A percentile compares a stretch with the other conserved stretches of the same genome.
phyloP scores from a whole-genome alignment of 164 flowering plant genomes.

The Nymphaea thermarum region DNA sequence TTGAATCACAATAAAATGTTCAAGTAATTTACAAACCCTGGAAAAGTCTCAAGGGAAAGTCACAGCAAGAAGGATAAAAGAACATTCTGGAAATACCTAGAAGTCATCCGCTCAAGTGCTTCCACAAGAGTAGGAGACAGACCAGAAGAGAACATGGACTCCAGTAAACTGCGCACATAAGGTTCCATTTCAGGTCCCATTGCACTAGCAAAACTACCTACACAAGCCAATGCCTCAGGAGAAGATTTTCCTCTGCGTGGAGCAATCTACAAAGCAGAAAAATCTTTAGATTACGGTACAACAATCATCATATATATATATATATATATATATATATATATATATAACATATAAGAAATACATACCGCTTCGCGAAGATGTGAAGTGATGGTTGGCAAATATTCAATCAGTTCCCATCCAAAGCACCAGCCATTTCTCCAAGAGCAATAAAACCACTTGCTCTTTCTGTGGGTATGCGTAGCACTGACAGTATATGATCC shows the following conservation, averaged over 20 bases:
- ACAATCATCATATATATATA: neutral
- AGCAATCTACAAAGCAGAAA: conserved; percentile 50
- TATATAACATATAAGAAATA: neutral
- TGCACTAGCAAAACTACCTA: conserved; percentile 90
- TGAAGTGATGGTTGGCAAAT: conserved; percentile 91
- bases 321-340: too few species aligned
- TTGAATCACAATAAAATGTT: conserved; percentile 1
- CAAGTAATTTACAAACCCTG: neutral
- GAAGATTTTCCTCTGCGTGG: conserved; percentile 90
- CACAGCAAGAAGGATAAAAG: neutral
- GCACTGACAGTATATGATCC: conserved; percentile 88
- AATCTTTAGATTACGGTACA: neutral
- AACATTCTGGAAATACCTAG: conserved; percentile 30
- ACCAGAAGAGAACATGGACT: conserved; percentile 86
- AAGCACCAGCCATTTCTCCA: conserved; percentile 99
- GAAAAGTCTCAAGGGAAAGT: too few species aligned
- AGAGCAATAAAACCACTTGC: conserved; percentile 95
- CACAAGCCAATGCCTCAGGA: conserved; percentile 91
- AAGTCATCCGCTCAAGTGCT: conserved; percentile 64
- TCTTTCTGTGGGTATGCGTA: conserved; percentile 78
- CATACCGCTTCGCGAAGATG: conserved; percentile 94
- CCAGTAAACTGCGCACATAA: conserved; percentile 73
- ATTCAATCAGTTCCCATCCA: conserved; percentile 89
- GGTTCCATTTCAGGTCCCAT: conserved; percentile 83
- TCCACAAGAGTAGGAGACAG: conserved; percentile 79